These are phyloP conservation scores for Cercospora berteroae DNA, from an alignment of 2,329 filamentous ascomycete species.

Conservation along the genomic window DNA sequence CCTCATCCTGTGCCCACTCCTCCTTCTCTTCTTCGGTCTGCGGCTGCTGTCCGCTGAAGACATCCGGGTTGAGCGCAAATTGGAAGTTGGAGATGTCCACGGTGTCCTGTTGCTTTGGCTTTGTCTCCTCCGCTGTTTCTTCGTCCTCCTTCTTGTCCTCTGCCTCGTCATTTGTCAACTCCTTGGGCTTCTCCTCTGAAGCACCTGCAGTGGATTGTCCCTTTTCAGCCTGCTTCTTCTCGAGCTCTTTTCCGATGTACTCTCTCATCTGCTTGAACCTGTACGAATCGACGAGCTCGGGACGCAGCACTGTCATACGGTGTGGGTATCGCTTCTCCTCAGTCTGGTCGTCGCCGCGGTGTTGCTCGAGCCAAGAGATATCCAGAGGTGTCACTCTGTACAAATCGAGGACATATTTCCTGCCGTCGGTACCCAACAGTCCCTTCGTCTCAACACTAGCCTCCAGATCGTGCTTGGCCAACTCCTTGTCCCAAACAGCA, in stretches of 20 bases:
- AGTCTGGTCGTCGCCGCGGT: slow-evolving; percentile 54
- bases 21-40: slow-evolving; percentile 88
- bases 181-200: slow-evolving; percentile 24
- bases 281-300: slow-evolving; percentile 85
- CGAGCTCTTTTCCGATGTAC: slow-evolving; percentile 78
- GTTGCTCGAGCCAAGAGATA: slow-evolving; percentile 83
- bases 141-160: slow-evolving; percentile 24
- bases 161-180: slow-evolving; percentile 35
- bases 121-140: slow-evolving; percentile 32
- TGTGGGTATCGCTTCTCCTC: slow-evolving; percentile 72
- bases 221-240: slow-evolving; percentile 52
- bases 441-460: slow-evolving; percentile 98
- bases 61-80: slow-evolving; percentile 89
- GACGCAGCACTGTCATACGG: slow-evolving; percentile 88
- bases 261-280: slow-evolving; percentile 82
- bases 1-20: slow-evolving; percentile 78
- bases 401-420: slow-evolving; percentile 95
- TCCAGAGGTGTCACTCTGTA: slow-evolving; percentile 94
- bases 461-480: slow-evolving; percentile 84
- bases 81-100: slow-evolving; percentile 85
- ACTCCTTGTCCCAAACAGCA: slow-evolving; percentile 96
- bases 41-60: slow-evolving; percentile 86
- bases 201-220: slow-evolving; percentile 26
- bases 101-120: slow-evolving; percentile 56
- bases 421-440: slow-evolving; percentile 89